Evolutionary conservation across 2,329 filamentous ascomycete species (phyloP).

Genomic region (Neofusicoccum cordaticola): DNA sequence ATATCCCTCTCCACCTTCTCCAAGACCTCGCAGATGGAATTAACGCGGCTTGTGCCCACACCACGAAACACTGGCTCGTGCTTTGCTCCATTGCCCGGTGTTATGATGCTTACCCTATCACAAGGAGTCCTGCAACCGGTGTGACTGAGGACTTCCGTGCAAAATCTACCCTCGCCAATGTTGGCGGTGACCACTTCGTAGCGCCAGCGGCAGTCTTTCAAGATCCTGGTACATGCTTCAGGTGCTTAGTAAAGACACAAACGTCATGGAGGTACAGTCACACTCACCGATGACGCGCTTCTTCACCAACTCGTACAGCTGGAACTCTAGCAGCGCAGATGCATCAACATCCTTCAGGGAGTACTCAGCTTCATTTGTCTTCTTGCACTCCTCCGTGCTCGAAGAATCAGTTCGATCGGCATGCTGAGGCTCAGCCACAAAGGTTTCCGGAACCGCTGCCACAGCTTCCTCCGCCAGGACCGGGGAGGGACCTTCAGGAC

Average conservation of each 20-base stretch:
- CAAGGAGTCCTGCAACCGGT: not conserved
- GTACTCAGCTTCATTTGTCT: too few relatives aligned
- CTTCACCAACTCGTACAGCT: not conserved
- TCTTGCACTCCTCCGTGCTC: too few relatives aligned
- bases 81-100: too few relatives aligned
- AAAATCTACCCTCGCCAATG: not conserved
- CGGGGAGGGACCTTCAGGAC: too few relatives aligned
- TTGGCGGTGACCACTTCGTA: not conserved
- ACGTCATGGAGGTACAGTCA: not conserved
- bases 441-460: too few relatives aligned
- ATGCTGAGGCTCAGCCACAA: too few relatives aligned
- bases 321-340: not conserved
- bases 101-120: not conserved
- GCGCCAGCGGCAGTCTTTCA: not conserved
- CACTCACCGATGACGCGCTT: not conserved
- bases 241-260: not conserved
- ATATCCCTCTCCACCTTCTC: not conserved
- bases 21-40: not conserved
- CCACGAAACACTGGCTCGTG: too few relatives aligned
- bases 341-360: not conserved
- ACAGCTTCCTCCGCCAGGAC: too few relatives aligned
- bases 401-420: too few relatives aligned
- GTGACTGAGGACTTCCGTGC: not conserved
- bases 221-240: not conserved
- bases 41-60: too few relatives aligned